Evolutionary conservation across 2,329 filamentous ascomycete species (phyloP), one percentile per base, ranked within the genome.

Genomic region (Colletotrichum sp.): DNA sequence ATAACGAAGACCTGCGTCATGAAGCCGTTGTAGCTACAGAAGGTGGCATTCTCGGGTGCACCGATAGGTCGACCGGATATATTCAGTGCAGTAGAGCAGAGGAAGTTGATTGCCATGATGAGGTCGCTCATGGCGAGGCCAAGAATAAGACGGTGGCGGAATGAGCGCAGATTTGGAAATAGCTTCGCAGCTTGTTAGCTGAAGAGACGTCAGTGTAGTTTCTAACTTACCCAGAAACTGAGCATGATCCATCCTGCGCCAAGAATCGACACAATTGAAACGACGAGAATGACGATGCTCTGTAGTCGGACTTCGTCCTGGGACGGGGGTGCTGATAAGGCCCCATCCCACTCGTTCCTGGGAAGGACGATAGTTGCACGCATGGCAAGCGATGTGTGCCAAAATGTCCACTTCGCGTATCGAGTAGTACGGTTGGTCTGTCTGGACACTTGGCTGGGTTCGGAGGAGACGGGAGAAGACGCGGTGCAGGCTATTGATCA

Each of bases 1-100:
- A 86, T 82, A 32, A 87, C 85, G 68, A 87, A 87, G 3, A 85
- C 78, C 72, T 87, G 84, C 3, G 84, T 84, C 80, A 85, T 82
- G 78, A 85, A 87, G 8, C 85, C 86, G 78, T 87, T 86, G 72
- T 84, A 84, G 71, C 77, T 83, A 77, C 85, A 87, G 74, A 86
- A 85, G 7, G 36, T 69, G 68, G 80, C 80, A 48, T 82, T 80
- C 18, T 78, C 61, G 1, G 80, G 79, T 21, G 77, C 28, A 10
- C 80, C 82, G 30, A 87, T 82, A 52, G 79, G 78, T 10, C 79
- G 78, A 9, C 83, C 83, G 8, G 76, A 77, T 5, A 87, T 61
- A 74, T 86, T 84, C 63, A 83, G 77, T 2, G 83, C 80, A 4
- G 85, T 80, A 0, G 85, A 86, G 6, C 79, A 78, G 28, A 86